phyloP scores from a whole-genome alignment of 805 yeast species.

The Dipodascus geniculatus region DNA sequence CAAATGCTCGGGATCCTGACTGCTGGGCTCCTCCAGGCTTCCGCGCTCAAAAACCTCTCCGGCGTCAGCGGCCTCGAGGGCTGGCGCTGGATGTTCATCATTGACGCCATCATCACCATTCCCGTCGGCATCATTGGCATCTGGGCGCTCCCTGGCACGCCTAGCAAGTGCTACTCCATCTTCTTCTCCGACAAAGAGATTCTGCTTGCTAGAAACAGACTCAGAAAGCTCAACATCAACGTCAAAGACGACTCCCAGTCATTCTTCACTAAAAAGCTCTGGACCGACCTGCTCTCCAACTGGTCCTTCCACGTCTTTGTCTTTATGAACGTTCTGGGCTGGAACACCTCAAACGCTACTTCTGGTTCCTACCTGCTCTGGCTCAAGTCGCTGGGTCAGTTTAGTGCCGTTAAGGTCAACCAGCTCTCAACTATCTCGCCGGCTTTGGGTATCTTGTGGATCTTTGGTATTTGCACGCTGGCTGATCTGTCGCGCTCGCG shows the following conservation, averaged over 20 bases:
- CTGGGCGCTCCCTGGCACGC: slow-evolving; percentile 55
- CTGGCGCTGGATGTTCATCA: slow-evolving; percentile 66
- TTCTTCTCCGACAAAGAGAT: slow-evolving; percentile 47
- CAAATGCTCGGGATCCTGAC: slow-evolving; percentile 52
- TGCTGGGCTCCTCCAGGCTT: slow-evolving; percentile 51
- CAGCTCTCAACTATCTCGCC: slow-evolving; percentile 45
- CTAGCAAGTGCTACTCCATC: slow-evolving; percentile 40
- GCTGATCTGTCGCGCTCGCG: slow-evolving; percentile 43
- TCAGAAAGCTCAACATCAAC: slow-evolving; percentile 13
- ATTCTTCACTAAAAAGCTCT: slow-evolving; percentile 32
- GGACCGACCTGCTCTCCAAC: slow-evolving; percentile 41
- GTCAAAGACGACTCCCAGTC: slow-evolving; percentile 4
- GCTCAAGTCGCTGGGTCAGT: slow-evolving; percentile 41
- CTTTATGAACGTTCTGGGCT: slow-evolving; percentile 45
- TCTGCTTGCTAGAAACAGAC: slow-evolving; percentile 36
- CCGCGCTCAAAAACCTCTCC: slow-evolving; percentile 34
- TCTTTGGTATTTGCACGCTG: slow-evolving; percentile 15
- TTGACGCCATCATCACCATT: slow-evolving; percentile 50
- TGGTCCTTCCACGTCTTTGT: slow-evolving; percentile 52
- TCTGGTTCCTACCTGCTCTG: slow-evolving; percentile 51
- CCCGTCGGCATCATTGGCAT: slow-evolving; percentile 46
- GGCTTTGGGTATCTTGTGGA: slow-evolving; percentile 41
- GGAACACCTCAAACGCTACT: slow-evolving; percentile 43
- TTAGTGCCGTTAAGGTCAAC: slow-evolving; percentile 34
- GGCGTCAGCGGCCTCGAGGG: slow-evolving; percentile 45